phyloP scores from a whole-genome alignment of 352 stramenopile genomes.

The Phytophthora constricta region DNA sequence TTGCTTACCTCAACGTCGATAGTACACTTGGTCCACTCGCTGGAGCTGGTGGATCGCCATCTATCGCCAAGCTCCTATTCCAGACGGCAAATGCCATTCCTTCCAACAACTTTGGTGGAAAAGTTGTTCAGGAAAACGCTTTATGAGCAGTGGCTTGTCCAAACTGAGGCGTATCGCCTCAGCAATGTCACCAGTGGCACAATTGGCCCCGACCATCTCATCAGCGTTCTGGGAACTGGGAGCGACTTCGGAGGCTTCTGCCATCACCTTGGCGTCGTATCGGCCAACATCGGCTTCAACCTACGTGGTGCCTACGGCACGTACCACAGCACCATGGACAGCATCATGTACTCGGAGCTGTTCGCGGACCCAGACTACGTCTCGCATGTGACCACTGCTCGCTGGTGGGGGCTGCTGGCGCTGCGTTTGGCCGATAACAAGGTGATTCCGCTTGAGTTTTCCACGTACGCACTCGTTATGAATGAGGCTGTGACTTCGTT shows the following conservation, averaged over 20 bases:
- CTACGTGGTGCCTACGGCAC: slow-evolving; percentile 55
- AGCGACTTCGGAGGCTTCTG: slow-evolving; percentile 82
- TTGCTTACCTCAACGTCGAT: slow-evolving; percentile 90
- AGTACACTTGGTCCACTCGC: slow-evolving; percentile 63
- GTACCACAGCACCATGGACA: slow-evolving; percentile 90
- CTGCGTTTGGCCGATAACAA: slow-evolving; percentile 55
- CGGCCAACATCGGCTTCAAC: slow-evolving; percentile 67
- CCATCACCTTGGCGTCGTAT: slow-evolving; percentile 81
- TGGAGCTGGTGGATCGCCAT: slow-evolving; percentile 63
- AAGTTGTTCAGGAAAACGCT: slow-evolving; percentile 34
- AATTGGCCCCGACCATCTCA: slow-evolving; percentile 44
- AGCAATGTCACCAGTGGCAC: slow-evolving; percentile 28
- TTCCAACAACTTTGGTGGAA: slow-evolving; percentile 49
- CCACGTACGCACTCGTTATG: slow-evolving; percentile 61
- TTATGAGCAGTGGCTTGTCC: slow-evolving; percentile 45
- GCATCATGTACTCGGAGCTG: slow-evolving; percentile 69
- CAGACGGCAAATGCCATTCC: slow-evolving; percentile 61
- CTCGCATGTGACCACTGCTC: slow-evolving; percentile 48
- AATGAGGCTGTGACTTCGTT: slow-evolving; percentile 38
- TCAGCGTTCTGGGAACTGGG: slow-evolving; percentile 58
- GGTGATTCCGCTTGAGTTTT: slow-evolving; percentile 68
- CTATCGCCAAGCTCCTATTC: slow-evolving; percentile 66
- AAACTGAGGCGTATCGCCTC: slow-evolving; percentile 36
- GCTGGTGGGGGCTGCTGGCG: slow-evolving; percentile 61
- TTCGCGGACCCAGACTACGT: slow-evolving; percentile 59